Evolutionary conservation across 2,329 filamentous ascomycete species (phyloP).

Genomic region (Mycosphaerelloides madeirae): DNA sequence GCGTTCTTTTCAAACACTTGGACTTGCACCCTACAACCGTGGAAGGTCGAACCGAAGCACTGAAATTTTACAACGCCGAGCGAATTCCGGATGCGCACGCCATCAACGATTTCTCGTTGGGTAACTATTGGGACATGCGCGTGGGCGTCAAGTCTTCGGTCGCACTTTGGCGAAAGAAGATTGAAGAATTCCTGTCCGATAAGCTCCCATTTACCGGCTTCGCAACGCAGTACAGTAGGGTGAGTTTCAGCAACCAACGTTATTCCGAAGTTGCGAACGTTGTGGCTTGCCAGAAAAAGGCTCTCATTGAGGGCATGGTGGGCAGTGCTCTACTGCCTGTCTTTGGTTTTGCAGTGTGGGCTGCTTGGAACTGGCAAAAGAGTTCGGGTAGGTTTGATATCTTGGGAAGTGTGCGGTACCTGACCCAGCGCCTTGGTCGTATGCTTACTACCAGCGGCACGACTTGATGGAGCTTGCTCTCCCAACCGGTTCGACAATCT

Average conservation of each 20-base stretch:
- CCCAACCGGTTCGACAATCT: too few species aligned
- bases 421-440: slow-evolving; percentile 9
- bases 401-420: slow-evolving; percentile 11
- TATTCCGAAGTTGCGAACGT: slow-evolving; percentile 76
- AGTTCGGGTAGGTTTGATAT: slow-evolving; percentile 12
- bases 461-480: background rate
- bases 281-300: slow-evolving; percentile 63
- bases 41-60: slow-evolving; percentile 42
- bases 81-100: slow-evolving; percentile 76
- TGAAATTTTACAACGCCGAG: slow-evolving; percentile 69
- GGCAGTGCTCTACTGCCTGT: slow-evolving; percentile 42
- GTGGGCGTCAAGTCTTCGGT: slow-evolving; percentile 70
- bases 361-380: slow-evolving; percentile 24
- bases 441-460: slow-evolving; percentile 7
- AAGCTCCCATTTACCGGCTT: slow-evolving; percentile 75
- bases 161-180: slow-evolving; percentile 75
- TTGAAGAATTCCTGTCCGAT: slow-evolving; percentile 78
- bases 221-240: slow-evolving; percentile 85
- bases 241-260: slow-evolving; percentile 89
- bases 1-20: slow-evolving; percentile 75
- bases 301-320: slow-evolving; percentile 38
- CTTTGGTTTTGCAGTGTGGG: slow-evolving; percentile 24
- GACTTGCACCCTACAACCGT: slow-evolving; percentile 58
- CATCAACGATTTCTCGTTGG: slow-evolving; percentile 85
- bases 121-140: slow-evolving; percentile 94